Base-by-base conservation (phyloP, 257 asterid genomes). In the Solanum tarapatanum region DNA sequence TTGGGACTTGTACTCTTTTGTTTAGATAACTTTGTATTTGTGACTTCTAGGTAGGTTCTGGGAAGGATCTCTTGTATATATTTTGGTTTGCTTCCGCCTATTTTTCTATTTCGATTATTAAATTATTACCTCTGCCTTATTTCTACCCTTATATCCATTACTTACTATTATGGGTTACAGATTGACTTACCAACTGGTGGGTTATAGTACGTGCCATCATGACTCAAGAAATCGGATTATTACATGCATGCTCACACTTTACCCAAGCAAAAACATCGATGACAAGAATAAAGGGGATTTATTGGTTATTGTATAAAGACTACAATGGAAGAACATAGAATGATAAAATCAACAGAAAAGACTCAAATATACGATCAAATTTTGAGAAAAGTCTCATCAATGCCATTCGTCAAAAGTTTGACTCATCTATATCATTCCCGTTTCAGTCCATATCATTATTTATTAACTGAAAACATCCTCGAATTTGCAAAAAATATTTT, bases 221-320 rank as follows among this genome's bases (percentile, higher is more conserved):
- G 60, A 51, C 23, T 16, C 23, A 16, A 51, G 60, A 51, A 51
- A 51, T 51, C 8, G 0, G 8, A 16, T 51, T 16, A 5, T 51
- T 1, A 51, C 60, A 51, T 51, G 23, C 12, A 1, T 90, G 94
- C 79, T 93, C 94, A 82, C 98, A 96, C 89, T 96, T 93, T 70
- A 96, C 90, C 98, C 98, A 96, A 4, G 96, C 98, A 83, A 95
- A 96, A 48, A 98, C 98, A 94, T 66, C 87, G 87, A 73, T n/a
- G 60, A 16, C 5, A 8, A 35, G 11, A 12, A 70, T 2, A 70
- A 3, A 11, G 2, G 24, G 74, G 19, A 64, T 85, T 39, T 77
- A n/a, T 7, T 6, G 37, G 70, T 85, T 16, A 11, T 26, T 28
- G 86, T 12, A 14, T 17, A 24, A 68, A 3, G 48, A 37, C 21